Evolutionary conservation across 306 rosid genomes (phyloP).

Genomic region (Lathyrus aphaca): DNA sequence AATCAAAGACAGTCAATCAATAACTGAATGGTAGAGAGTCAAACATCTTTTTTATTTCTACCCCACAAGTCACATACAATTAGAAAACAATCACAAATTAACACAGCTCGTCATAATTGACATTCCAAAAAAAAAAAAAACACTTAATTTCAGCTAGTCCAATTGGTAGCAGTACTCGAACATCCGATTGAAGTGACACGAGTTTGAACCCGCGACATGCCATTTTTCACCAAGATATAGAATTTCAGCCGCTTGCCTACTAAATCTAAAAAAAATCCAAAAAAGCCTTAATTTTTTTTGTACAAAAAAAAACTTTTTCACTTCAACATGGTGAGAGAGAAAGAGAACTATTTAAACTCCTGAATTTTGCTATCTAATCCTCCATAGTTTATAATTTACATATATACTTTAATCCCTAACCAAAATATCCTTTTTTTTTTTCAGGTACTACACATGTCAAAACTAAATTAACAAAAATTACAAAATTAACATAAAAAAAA

Average conservation of each 20-base stretch:
- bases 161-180: no score
- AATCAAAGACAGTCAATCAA: slow-evolving; percentile 33
- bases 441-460: slow-evolving; percentile 12
- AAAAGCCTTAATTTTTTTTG: slow-evolving; percentile 38
- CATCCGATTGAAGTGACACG: no score
- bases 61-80: slow-evolving; percentile 33
- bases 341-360: slow-evolving; percentile 30
- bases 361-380: slow-evolving; percentile 36
- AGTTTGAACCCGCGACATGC: no score
- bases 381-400: slow-evolving; percentile 29
- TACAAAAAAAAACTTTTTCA: not conserved
- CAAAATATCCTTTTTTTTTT: slow-evolving; percentile 6
- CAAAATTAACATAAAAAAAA: slow-evolving; percentile 4
- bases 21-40: slow-evolving; percentile 44
- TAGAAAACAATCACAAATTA: slow-evolving; percentile 27
- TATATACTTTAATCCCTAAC: slow-evolving; percentile 29
- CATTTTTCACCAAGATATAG: no score
- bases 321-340: slow-evolving; percentile 11
- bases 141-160: slow-evolving; percentile 39
- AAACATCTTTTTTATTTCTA: slow-evolving; percentile 44
- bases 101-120: slow-evolving; percentile 33
- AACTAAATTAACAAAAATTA: not conserved
- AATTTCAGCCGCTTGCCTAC: no score
- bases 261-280: slow-evolving; percentile 26
- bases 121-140: slow-evolving; percentile 51